Conservation (phyloP, 257 asterid species). For the Forsythia suspensa region DNA sequence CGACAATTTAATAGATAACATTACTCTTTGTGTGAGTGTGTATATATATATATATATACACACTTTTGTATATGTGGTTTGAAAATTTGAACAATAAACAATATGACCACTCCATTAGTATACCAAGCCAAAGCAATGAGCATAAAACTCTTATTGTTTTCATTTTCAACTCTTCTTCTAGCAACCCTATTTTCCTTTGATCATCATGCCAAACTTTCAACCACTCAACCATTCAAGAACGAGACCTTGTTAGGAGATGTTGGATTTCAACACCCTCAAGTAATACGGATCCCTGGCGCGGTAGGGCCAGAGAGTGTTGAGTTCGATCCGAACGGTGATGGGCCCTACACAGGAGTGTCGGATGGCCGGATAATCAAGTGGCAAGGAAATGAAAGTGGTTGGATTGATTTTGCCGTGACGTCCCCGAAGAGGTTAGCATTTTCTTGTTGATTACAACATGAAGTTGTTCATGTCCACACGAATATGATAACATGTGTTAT, state of each 20-base stretch:
- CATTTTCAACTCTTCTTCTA: constrained; percentile 21
- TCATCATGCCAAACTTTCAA: neutral
- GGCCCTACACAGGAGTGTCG: constrained; percentile 73
- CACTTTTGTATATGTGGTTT: neutral
- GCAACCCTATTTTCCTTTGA: constrained; percentile 22
- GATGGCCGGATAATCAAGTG: constrained; percentile 73
- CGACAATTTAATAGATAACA: too few species aligned
- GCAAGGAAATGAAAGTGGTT: constrained; percentile 49
- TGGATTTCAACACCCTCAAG: neutral
- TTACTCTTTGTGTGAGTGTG: too few species aligned
- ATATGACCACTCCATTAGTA: constrained; percentile 27
- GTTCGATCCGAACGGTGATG: constrained; percentile 46
- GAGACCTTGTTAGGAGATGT: neutral
- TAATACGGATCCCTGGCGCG: constrained; percentile 38
- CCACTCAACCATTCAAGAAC: constrained; percentile 14
- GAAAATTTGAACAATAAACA: neutral
- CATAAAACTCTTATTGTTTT: constrained; percentile 22
- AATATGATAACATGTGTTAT: neutral
- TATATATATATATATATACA: neutral
- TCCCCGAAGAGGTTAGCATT: constrained; percentile 44
- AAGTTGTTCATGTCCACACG: neutral
- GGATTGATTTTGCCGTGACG: constrained; percentile 66
- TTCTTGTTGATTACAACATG: neutral
- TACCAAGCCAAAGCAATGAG: constrained; percentile 37
- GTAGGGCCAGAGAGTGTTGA: constrained; percentile 69